Conservation (phyloP, 768 basidiomycete species). For the Hysterangium stoloniferum region DNA sequence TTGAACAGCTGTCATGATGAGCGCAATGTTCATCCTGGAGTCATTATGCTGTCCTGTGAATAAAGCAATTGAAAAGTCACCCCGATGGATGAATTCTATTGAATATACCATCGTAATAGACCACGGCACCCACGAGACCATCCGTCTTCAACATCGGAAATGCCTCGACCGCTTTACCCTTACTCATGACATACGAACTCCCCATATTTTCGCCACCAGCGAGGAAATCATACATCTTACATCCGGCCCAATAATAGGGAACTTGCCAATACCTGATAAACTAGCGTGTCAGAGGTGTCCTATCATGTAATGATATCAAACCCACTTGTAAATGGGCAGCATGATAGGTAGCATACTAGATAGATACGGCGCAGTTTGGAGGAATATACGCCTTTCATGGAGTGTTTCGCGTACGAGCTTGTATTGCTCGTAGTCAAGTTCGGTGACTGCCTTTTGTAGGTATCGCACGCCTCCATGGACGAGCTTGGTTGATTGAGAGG, state of each 20-base stretch:
- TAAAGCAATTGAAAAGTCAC: not conserved
- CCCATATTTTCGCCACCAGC: conserved; percentile 98
- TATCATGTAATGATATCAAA: conserved; percentile 7
- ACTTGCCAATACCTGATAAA: conserved; percentile 86
- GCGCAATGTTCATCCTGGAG: conserved; percentile 93
- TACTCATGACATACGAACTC: conserved; percentile 89
- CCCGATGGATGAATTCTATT: not conserved
- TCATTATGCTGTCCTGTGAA: conserved; percentile 90
- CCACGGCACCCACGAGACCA: conserved; percentile 87
- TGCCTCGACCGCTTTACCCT: conserved; percentile 84
- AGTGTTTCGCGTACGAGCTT: conserved; percentile 95
- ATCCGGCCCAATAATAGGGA: conserved; percentile 92
- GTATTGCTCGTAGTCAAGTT: conserved; percentile 93
- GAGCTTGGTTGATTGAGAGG: conserved; percentile 95
- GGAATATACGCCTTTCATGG: conserved; percentile 86
- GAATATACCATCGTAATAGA: conserved; percentile 88
- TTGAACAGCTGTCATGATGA: conserved; percentile 91
- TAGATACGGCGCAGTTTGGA: conserved; percentile 93
- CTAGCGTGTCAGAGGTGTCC: conserved; percentile 10
- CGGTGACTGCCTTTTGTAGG: conserved; percentile 92
- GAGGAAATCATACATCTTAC: conserved; percentile 92
- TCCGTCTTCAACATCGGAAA: conserved; percentile 96
- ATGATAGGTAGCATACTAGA: conserved; percentile 93
- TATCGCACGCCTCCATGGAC: conserved; percentile 98
- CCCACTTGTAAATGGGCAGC: conserved; percentile 90